These are phyloP conservation scores for Rhodotorula toruloides DNA, from an alignment of 768 basidiomycete species.

Conservation along the genomic window DNA sequence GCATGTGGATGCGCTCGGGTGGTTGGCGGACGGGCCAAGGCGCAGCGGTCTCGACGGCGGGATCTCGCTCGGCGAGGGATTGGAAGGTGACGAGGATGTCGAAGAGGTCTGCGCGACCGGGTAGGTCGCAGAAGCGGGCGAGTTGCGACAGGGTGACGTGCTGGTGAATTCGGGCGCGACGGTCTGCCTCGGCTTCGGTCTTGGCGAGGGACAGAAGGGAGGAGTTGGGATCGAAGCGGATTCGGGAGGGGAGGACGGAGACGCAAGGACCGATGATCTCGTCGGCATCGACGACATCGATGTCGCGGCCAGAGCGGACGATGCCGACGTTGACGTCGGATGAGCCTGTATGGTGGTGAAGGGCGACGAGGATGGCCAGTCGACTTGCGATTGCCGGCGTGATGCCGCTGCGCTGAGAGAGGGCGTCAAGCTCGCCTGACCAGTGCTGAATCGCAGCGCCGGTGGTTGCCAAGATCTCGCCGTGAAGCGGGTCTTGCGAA, in stretches of 20 bases:
- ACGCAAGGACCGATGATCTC: constrained; percentile 37
- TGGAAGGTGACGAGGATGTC: constrained; percentile 38
- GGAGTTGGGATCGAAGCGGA: constrained; percentile 2
- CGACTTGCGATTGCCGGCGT: constrained; percentile 37
- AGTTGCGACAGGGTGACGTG: constrained; percentile 31
- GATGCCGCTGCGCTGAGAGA: constrained; percentile 24
- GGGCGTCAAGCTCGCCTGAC: constrained; percentile 18
- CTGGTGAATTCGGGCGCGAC: constrained; percentile 31
- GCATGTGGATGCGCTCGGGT: constrained; percentile 35
- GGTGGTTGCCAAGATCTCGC: constrained; percentile 32
- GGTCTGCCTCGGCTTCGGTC: constrained; percentile 24
- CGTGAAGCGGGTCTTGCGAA: constrained; percentile 6
- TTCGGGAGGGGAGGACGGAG: constrained; percentile 35
- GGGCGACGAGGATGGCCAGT: constrained; percentile 32
- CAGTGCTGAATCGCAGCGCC: constrained; percentile 17
- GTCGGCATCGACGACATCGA: constrained; percentile 34
- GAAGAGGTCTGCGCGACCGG: constrained; percentile 28
- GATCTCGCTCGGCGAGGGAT: constrained; percentile 31
- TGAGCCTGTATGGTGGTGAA: constrained; percentile 9
- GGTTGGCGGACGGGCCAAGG: constrained; percentile 37
- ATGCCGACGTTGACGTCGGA: constrained; percentile 28
- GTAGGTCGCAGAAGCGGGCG: constrained; percentile 5
- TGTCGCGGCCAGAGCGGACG: constrained; percentile 33
- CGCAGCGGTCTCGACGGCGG: constrained; percentile 2
- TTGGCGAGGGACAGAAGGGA: constrained; percentile 21